These are phyloP conservation scores for Hypsizygus marmoreus DNA, from an alignment of 768 basidiomycete genomes.

Conservation along the genomic window DNA sequence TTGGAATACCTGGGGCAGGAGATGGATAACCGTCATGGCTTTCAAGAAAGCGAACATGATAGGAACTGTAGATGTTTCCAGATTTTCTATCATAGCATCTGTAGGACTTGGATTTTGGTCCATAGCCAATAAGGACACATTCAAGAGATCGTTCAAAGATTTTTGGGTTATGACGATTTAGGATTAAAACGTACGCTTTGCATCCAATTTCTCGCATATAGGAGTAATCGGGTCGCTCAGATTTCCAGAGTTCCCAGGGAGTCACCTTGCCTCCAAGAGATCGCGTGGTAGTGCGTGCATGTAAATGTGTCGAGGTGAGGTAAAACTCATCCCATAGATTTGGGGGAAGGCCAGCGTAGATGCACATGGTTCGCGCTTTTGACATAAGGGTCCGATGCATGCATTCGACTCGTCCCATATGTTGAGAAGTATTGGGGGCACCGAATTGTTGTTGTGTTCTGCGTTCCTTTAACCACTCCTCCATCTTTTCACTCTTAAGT, in stretches of 20 bases:
- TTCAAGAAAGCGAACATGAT: constrained; percentile 29
- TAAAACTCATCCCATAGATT: constrained; percentile 32
- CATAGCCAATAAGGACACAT: constrained; percentile 42
- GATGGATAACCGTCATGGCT: constrained; percentile 13
- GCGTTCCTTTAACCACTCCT: constrained; percentile 10
- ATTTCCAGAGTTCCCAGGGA: constrained; percentile 23
- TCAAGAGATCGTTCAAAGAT: constrained; percentile 23
- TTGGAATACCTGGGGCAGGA: neutral
- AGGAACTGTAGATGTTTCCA: constrained; percentile 19
- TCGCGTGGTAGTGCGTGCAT: constrained; percentile 7
- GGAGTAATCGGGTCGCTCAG: constrained; percentile 24
- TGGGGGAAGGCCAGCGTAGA: constrained; percentile 19
- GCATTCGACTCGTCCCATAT: constrained; percentile 35
- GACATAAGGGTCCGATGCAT: constrained; percentile 31
- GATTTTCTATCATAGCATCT: constrained; percentile 27
- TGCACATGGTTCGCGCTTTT: constrained; percentile 26
- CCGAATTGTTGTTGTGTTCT: constrained; percentile 20
- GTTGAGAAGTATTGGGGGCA: constrained; percentile 30
- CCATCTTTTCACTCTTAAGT: constrained; percentile 14
- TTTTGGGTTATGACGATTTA: constrained; percentile 31
- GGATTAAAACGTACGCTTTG: constrained; percentile 33
- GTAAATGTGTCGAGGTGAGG: constrained; percentile 20
- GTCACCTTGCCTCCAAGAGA: constrained; percentile 10
- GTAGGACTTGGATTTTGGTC: constrained; percentile 32
- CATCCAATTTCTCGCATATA: constrained; percentile 36